phyloP scores from a whole-genome alignment of 257 asterid species.

The Nicotiana tabacum region DNA sequence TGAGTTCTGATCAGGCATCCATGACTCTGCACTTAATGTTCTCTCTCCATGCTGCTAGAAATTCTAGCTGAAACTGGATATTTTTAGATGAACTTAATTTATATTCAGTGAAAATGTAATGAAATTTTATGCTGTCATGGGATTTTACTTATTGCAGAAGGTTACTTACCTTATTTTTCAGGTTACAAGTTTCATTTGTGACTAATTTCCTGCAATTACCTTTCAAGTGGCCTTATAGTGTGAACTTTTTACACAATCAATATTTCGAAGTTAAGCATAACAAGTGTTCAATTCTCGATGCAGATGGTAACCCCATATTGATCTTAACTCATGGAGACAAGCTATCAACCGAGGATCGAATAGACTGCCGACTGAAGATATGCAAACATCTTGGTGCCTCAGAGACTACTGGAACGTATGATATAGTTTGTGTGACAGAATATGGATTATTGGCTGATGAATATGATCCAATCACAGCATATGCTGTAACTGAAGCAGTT shows the following conservation, averaged over 20 bases:
- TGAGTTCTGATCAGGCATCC: no score
- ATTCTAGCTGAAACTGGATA: no score
- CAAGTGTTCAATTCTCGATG: neutral
- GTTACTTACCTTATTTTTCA: neutral
- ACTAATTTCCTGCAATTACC: no score
- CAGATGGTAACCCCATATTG: conserved; percentile 24
- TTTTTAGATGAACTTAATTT: no score
- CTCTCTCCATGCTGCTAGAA: no score
- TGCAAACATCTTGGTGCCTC: conserved; percentile 20
- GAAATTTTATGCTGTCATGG: neutral
- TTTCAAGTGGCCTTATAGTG: neutral
- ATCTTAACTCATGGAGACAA: conserved; percentile 29
- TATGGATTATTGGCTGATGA: conserved; percentile 25
- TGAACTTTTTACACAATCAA: neutral
- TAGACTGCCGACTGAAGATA: conserved; percentile 20
- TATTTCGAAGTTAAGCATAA: neutral
- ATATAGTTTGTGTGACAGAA: conserved; percentile 26
- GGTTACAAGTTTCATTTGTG: neutral
- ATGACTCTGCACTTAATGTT: no score
- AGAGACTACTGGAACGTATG: conserved; percentile 21
- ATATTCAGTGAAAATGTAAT: no score
- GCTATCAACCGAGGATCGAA: conserved; percentile 23
- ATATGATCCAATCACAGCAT: conserved; percentile 23
- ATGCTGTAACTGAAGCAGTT: conserved; percentile 24
- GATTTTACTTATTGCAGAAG: neutral